Base-by-base conservation (phyloP, 2,329 filamentous ascomycete genomes). In the Aureobasidium sp. region DNA sequence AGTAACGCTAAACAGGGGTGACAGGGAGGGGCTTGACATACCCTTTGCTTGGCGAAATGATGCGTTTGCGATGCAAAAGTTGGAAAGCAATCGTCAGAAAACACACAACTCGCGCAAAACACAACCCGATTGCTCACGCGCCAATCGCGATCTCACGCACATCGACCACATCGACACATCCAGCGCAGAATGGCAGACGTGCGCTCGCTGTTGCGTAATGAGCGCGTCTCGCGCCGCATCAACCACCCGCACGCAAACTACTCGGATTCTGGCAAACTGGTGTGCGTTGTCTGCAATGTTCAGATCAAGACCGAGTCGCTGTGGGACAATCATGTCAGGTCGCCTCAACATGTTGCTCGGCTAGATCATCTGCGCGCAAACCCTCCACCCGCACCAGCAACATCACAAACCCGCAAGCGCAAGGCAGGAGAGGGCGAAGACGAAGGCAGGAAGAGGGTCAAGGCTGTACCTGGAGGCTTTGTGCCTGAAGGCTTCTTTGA, bases 141-240 rank as follows among this genome's bases (percentile, higher is more conserved):
- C 25, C 22, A 55, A 55, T 42, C 36, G 4, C 48, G n/a, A 51
- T 51, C 12, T 39, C 20, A n/a, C 34, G 15, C 29, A 29, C 17
- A 7, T 15, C 29, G 7, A 29, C 51, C 51, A 51, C 20, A 14
- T 45, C 42, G 2, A 12, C 17, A 41, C 49, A 27, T 14, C 17
- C 51, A 55, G 1, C 11, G 31, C 27, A 55, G 22, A 45, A 93
- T 94, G 89, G 81, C 89, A 67, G 90, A 95, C 74, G 87, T 90
- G 29, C 87, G 91, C 68, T 84, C 89, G 39, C 83, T 96, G 53
- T 82, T 95, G 63, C 88, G 89, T 68, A 87, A 87, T 70, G 88
- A 93, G 74, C 86, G 90, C 67, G 85, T 86, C 62, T 83, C 87
- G 65, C 86, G 90, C 62, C 84, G 88, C 66, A 86, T 92, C 69